Percentiles rank a stretch among this genome's conserved stretches.
phyloP scores from a whole-genome alignment of 257 asterid species.

The Fraxinus cuspidata region DNA sequence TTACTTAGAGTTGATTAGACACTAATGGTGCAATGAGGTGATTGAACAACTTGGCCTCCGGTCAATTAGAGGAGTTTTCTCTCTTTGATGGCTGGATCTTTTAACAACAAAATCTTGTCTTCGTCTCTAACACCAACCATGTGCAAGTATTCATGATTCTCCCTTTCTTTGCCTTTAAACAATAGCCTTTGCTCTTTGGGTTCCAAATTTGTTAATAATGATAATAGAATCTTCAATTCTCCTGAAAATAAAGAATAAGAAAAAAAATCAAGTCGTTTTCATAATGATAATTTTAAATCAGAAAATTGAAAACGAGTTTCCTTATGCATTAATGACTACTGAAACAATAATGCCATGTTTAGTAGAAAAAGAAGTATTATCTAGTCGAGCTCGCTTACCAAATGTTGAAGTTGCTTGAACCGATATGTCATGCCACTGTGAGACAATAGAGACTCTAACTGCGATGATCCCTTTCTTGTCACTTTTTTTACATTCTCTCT shows the following conservation, averaged over 20 bases:
- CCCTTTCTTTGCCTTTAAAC: slow-evolving; percentile 84
- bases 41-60: slow-evolving; percentile 27
- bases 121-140: slow-evolving; percentile 79
- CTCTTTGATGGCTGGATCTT: slow-evolving; percentile 78
- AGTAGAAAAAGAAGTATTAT: too few species aligned
- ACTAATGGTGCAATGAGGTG: slow-evolving; percentile 52
- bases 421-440: slow-evolving; percentile 55
- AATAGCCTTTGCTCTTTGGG: slow-evolving; percentile 66
- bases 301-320: too few species aligned
- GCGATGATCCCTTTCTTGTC: slow-evolving; percentile 44
- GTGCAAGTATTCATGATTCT: slow-evolving; percentile 66
- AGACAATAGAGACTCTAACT: slow-evolving; percentile 60
- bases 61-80: slow-evolving; percentile 28
- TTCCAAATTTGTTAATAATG: slow-evolving; percentile 63
- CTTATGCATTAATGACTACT: too few species aligned
- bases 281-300: too few species aligned
- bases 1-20: slow-evolving; percentile 36
- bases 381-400: slow-evolving; percentile 40
- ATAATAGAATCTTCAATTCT: slow-evolving; percentile 58
- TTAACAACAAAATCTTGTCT: slow-evolving; percentile 71
- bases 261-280: neutral
- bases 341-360: too few species aligned
- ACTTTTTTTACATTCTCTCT: slow-evolving; percentile 47
- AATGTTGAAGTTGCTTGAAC: slow-evolving; percentile 72
- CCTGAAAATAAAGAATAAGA: slow-evolving; percentile 32